Evolutionary conservation across 2,329 filamentous ascomycete genomes (phyloP).

Genomic region (Penicillium polonicum): DNA sequence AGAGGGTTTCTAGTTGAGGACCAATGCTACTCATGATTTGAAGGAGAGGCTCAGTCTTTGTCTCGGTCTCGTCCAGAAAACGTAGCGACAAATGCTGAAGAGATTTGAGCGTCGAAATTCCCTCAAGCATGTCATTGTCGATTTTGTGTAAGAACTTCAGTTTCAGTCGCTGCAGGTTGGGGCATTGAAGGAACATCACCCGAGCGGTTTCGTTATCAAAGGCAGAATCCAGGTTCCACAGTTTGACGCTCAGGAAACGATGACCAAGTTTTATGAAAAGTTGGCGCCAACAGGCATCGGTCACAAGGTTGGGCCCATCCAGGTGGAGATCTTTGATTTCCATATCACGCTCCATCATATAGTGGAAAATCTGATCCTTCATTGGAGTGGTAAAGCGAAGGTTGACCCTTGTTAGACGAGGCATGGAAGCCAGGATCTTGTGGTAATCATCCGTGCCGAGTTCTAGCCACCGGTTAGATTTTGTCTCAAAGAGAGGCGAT

Average conservation of each 20-base stretch:
- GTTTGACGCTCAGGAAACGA: constrained; percentile 65
- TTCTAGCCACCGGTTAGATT: constrained; percentile 47
- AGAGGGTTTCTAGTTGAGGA: constrained; percentile 69
- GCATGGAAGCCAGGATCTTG: constrained; percentile 73
- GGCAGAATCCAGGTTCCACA: constrained; percentile 81
- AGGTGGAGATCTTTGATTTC: constrained; percentile 72
- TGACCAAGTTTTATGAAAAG: constrained; percentile 66
- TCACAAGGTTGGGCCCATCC: constrained; percentile 79
- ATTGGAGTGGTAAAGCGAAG: constrained; percentile 86
- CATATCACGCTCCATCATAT: constrained; percentile 70
- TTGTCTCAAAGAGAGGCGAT: not conserved
- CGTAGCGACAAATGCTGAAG: constrained; percentile 76
- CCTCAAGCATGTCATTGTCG: constrained; percentile 62
- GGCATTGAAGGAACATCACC: constrained; percentile 63
- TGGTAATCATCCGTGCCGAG: constrained; percentile 74
- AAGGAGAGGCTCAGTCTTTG: constrained; percentile 58
- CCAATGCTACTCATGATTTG: constrained; percentile 64
- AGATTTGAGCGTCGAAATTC: constrained; percentile 60
- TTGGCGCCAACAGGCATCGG: constrained; percentile 70
- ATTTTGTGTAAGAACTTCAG: constrained; percentile 76
- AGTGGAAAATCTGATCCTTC: constrained; percentile 80
- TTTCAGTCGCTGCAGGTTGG: constrained; percentile 72
- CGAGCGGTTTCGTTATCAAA: constrained; percentile 70
- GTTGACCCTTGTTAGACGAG: constrained; percentile 67
- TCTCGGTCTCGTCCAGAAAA: constrained; percentile 57